Base-by-base conservation (phyloP, 2,329 filamentous ascomycete genomes). In the Fusarium austroafricanum region DNA sequence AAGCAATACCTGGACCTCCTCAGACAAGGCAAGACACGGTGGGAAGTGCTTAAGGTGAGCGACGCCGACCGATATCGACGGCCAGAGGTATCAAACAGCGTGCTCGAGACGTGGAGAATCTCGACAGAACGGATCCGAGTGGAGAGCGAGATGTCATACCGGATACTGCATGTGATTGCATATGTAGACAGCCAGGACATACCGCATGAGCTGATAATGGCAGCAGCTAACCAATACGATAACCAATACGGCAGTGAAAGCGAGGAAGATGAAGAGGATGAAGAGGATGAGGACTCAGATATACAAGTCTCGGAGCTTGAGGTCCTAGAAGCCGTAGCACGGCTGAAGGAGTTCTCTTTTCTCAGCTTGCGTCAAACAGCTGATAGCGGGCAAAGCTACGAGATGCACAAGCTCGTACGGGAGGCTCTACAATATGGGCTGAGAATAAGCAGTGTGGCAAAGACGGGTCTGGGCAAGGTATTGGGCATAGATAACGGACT, bases 81-180 rank as follows among this genome's bases (percentile, higher is more conserved):
- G 1, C 46, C 39, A 0, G 46, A 52, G 14, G 54, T 44, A 6
- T 44, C 46, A 1, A 57, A 51, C 6, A 57, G 54, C 17, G 23
- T 57, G 3, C 39, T 57, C 1, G 38, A 52, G 29, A 52, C 39
- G 11, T 57, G 46, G 54, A 52, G 47, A 1, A 44, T 57, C 21
- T 57, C 54, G 2, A 57, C 26, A 1, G 39, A 57, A 1, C 39
- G 39, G 2, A 52, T 57, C 10, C 15, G 5, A 12, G 1, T 17
- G 4, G 54, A 57, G 1, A 52, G 39, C 12, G 15, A 26, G n/a
- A 26, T 44, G 2, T 37, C 46, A 0, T 52, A 38, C 3, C 21
- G 9, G 12, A 21, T 57, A 5, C 10, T 57, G 0, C 54, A 44
- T 12, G 12, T 14, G 0, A 18, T 52, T 8, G 39, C 45, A 1